phyloP scores from a whole-genome alignment of 371 early-diverging fungal species.

The Chytridium lagenaria region DNA sequence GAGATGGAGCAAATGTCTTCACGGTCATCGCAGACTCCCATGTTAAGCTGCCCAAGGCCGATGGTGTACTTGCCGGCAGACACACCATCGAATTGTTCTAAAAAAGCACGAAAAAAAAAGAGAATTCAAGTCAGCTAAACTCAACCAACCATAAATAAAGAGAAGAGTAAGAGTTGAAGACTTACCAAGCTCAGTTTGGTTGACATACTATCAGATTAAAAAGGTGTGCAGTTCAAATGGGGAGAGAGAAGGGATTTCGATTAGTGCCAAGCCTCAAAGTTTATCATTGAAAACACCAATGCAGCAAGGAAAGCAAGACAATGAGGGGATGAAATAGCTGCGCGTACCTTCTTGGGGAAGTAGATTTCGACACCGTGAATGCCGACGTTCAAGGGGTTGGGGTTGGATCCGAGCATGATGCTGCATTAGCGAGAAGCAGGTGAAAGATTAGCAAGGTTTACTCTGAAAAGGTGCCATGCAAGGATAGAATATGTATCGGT shows the following conservation, averaged over 20 bases:
- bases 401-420: constrained; percentile 12
- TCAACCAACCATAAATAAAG: constrained; percentile 12
- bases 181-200: constrained; percentile 71
- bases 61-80: constrained; percentile 97
- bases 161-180: constrained; percentile 5
- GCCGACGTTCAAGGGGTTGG: constrained; percentile 84
- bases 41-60: constrained; percentile 94
- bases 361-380: constrained; percentile 93
- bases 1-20: constrained; percentile 95
- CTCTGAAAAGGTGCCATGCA: too few species aligned
- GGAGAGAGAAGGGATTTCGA: constrained; percentile 1
- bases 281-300: neutral
- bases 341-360: constrained; percentile 81
- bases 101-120: too few species aligned
- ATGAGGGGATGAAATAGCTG: neutral
- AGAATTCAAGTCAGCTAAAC: too few species aligned
- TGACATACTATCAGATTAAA: constrained; percentile 73
- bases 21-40: constrained; percentile 95
- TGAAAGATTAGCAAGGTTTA: constrained; percentile 1
- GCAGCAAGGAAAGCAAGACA: neutral
- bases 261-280: constrained; percentile 7
- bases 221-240: neutral
- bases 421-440: neutral
- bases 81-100: constrained; percentile 88
- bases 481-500: too few species aligned